A percentile compares a stretch with the other conserved stretches of the same genome.
Conservation (phyloP, 2,329 filamentous ascomycete genomes). For the Neofusicoccum umdonicola region DNA sequence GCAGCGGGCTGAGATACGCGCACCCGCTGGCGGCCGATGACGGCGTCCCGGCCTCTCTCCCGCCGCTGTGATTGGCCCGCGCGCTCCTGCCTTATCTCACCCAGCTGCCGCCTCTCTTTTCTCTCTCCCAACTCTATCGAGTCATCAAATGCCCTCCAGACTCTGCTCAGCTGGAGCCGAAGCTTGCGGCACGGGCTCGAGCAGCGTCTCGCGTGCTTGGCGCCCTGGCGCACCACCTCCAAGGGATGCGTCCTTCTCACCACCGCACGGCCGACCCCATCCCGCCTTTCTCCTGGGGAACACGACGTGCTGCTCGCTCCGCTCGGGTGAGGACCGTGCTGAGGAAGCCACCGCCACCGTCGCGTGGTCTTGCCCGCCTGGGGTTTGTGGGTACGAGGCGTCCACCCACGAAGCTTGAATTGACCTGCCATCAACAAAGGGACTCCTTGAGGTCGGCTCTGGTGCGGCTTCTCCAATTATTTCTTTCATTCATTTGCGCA, state of each 20-base stretch:
- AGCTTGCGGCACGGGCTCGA: not conserved
- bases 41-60: not conserved
- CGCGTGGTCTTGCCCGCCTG: not conserved
- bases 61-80: not conserved
- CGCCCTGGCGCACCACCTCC: not conserved
- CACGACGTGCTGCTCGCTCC: not conserved
- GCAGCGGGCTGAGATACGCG: not conserved
- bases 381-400: not conserved
- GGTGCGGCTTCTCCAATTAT: too few relatives aligned
- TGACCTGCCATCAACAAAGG: not conserved
- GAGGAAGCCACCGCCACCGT: not conserved
- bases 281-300: not conserved
- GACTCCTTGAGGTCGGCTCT: too few relatives aligned
- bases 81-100: not conserved
- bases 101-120: not conserved
- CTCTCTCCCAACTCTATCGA: conserved; percentile 11
- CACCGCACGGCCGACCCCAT: too few relatives aligned
- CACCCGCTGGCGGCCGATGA: not conserved
- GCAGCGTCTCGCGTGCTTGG: not conserved
- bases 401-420: conserved; percentile 10
- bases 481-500: too few relatives aligned
- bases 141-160: not conserved
- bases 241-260: not conserved
- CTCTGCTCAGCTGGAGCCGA: not conserved
- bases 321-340: not conserved